A percentile compares a stretch with the other conserved stretches of the same genome.
Conservation (phyloP, 2,329 filamentous ascomycete genomes). For the Curvularia hawaiiensis region DNA sequence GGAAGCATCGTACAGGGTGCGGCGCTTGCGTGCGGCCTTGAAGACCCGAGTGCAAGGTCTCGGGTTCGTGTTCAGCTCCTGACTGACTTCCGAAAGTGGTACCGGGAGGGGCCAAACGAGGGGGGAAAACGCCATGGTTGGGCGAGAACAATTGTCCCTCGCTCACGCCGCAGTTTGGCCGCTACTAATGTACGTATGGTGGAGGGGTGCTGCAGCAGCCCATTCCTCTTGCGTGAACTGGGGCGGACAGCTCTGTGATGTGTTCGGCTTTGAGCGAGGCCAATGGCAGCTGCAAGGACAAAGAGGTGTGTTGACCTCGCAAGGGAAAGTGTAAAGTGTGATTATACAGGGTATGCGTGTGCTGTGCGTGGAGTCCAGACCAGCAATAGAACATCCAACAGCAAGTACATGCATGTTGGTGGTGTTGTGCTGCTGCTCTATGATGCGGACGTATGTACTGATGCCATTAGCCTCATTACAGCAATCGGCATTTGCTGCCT, state of each 20-base stretch:
- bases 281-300: constrained; percentile 5
- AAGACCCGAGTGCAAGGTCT: constrained; percentile 24
- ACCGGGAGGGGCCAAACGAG: constrained; percentile 6
- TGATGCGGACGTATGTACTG: not conserved
- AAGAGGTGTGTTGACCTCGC: constrained; percentile 5
- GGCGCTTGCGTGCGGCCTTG: constrained; percentile 13
- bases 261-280: constrained; percentile 8
- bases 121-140: constrained; percentile 10
- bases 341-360: constrained; percentile 2
- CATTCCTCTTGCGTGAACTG: constrained; percentile 1
- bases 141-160: constrained; percentile 5
- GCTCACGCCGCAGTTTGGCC: constrained; percentile 7
- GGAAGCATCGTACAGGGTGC: constrained; percentile 12
- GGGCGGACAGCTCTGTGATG: not conserved
- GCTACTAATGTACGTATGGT: constrained; percentile 11
- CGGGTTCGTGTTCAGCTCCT: constrained; percentile 21
- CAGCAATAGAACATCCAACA: not conserved
- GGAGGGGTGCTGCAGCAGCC: constrained; percentile 8
- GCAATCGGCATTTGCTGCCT: not conserved
- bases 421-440: not conserved
- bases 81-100: constrained; percentile 9
- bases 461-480: constrained; percentile 1
- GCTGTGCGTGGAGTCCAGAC: constrained; percentile 1
- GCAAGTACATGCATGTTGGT: not conserved
- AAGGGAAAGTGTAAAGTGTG: constrained; percentile 2